phyloP scores from a whole-genome alignment of 106 monocot genomes.

The Allium cepa region DNA sequence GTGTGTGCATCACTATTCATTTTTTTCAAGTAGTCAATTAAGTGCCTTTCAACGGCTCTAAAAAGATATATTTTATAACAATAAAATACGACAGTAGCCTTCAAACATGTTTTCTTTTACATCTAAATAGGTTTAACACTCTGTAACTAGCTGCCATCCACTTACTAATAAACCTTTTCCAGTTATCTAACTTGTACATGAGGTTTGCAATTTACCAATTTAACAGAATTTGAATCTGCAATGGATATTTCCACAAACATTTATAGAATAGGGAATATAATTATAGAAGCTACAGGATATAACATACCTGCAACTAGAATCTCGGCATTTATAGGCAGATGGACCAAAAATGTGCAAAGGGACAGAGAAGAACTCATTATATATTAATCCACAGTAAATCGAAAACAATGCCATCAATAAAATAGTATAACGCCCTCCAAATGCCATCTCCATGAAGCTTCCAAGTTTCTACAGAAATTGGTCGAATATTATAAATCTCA shows the following conservation, averaged over 20 bases:
- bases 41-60: neutral
- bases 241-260: too few relatives aligned
- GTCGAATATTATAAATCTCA: neutral
- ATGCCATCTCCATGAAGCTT: constrained; percentile 99
- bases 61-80: neutral
- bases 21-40: neutral
- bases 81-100: too few relatives aligned
- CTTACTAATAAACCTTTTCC: too few relatives aligned
- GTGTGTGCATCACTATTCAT: constrained; percentile 62
- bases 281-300: neutral
- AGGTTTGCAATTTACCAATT: neutral
- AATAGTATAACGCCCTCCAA: constrained; percentile 94
- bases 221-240: neutral
- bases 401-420: constrained; percentile 97
- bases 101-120: too few relatives aligned
- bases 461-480: constrained; percentile 69
- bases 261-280: too few relatives aligned
- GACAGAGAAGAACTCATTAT: constrained; percentile 97
- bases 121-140: too few relatives aligned
- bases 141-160: too few relatives aligned
- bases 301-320: constrained; percentile 66
- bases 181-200: neutral
- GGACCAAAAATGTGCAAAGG: constrained; percentile 87
- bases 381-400: constrained; percentile 93
- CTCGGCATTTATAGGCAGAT: constrained; percentile 91